Base-by-base conservation (phyloP, 1,284 basidiomycete species). In the Singerocomus inundabilis region DNA sequence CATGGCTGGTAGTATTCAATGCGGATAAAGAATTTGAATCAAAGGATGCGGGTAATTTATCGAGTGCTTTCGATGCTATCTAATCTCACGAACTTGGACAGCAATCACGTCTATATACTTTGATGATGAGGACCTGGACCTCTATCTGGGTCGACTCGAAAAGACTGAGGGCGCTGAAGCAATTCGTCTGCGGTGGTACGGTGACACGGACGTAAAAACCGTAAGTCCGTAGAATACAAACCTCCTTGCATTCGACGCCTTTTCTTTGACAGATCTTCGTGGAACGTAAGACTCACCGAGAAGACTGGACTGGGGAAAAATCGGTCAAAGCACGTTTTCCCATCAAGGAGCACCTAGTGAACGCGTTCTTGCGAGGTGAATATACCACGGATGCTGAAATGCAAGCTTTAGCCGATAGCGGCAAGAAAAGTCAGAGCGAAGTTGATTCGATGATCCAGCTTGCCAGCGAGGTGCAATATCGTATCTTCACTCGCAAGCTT, bases 291-390 rank as follows among this genome's bases (percentile, higher is more conserved):
- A 99, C 97, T 0, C 96, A 99, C 67, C 82, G 95, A 46, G 96
- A 99, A 72, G 96, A 99, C 69, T 99, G 97, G 96, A 99, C 97
- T 0, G 96, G 96, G 30, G 96, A 99, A 71, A 99, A 98, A 73
- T 96, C 92, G 15, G 96, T 99, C 67, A 99, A 99, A 72, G 93
- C 96, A 28, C 92, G 96, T 8, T 98, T 99, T 75, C 88, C 93
- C 1, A 89, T 99, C 72, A 96, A 97, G 70, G 96, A 98, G 70
- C 86, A 94, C 58, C 84, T 93, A 52, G 88, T 98, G 61, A 98
- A 98, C 66, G 87, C 90, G 25, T 99, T 93, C 77, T 74, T 98
- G 49, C 77, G 78, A 25, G 96, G 96, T 26, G 87, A 92, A 62
- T 90, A 97, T 71, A 96, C 84, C 31, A 92, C 98, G 81, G 94